Percentiles rank a stretch among this genome's conserved stretches.
Evolutionary conservation across 2,329 filamentous ascomycete species (phyloP).

Genomic region (Cryphonectria parasitica): DNA sequence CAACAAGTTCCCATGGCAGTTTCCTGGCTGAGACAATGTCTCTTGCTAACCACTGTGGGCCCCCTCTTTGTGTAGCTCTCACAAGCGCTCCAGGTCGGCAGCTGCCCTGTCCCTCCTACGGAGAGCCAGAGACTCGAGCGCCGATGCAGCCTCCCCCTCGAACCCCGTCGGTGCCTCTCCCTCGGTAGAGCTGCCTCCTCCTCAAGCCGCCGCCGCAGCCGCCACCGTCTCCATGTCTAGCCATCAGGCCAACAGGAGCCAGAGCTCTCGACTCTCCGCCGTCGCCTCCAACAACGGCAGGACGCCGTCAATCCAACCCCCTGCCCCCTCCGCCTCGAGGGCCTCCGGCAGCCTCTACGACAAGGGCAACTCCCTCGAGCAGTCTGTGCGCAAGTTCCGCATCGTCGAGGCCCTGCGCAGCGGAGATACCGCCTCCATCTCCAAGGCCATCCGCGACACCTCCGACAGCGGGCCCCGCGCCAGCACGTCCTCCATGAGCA

Average conservation of each 20-base stretch:
- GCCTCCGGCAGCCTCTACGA: constrained; percentile 41
- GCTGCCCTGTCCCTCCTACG: constrained; percentile 56
- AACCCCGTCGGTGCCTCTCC: constrained; percentile 38
- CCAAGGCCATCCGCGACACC: constrained; percentile 77
- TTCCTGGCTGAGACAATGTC: not conserved
- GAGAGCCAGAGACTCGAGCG: constrained; percentile 50
- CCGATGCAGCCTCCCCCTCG: constrained; percentile 46
- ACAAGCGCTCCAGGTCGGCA: constrained; percentile 59
- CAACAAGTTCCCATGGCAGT: not conserved
- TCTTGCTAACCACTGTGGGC: constrained; percentile 14
- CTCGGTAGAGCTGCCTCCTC: constrained; percentile 40
- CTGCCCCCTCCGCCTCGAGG: constrained; percentile 37
- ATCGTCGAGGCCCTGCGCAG: constrained; percentile 90
- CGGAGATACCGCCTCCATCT: constrained; percentile 89
- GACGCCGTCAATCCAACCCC: constrained; percentile 42
- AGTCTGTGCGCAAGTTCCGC: constrained; percentile 92
- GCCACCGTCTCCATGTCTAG: constrained; percentile 43
- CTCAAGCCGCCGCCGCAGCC: constrained; percentile 32
- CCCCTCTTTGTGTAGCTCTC: constrained; percentile 32
- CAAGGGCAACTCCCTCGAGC: constrained; percentile 71
- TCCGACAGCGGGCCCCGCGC: constrained; percentile 55
- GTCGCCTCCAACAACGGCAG: constrained; percentile 47
- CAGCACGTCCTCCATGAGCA: constrained; percentile 60
- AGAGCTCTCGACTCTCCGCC: constrained; percentile 52
- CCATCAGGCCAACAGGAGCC: constrained; percentile 44